A percentile compares a stretch with the other conserved stretches of the same genome.
These are phyloP conservation scores for Zizania palustris DNA, from an alignment of 202 grass and related monocot genomes.

Conservation along the genomic window DNA sequence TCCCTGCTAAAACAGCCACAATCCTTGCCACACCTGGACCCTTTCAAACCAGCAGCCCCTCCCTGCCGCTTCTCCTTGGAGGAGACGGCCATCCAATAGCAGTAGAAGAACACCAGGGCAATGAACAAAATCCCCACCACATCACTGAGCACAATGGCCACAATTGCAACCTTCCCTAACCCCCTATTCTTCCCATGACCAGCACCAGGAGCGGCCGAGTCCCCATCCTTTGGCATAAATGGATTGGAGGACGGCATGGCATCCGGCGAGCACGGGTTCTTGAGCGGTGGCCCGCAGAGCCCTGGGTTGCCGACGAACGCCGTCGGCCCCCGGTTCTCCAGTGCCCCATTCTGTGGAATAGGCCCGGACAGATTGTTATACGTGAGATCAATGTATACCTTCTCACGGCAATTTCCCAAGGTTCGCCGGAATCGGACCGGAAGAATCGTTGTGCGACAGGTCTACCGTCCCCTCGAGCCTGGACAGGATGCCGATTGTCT, in stretches of 20 bases:
- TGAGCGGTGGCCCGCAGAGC: constrained; percentile 80
- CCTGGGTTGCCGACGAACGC: constrained; percentile 80
- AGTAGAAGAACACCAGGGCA: constrained; percentile 79
- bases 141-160: constrained; percentile 73
- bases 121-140: constrained; percentile 69
- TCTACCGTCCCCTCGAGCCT: constrained; percentile 75
- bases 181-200: constrained; percentile 51
- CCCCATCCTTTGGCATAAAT: constrained; percentile 52
- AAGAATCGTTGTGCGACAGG: constrained; percentile 85
- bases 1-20: constrained; percentile 78
- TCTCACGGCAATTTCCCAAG: constrained; percentile 85
- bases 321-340: constrained; percentile 79
- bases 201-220: neutral
- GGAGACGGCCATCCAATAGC: constrained; percentile 60
- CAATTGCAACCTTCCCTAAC: constrained; percentile 65
- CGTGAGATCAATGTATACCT: constrained; percentile 90
- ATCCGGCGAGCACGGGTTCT: constrained; percentile 63
- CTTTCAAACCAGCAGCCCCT: constrained; percentile 37
- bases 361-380: constrained; percentile 90
- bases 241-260: constrained; percentile 49
- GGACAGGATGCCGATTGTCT: constrained; percentile 72
- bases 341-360: constrained; percentile 74
- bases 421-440: constrained; percentile 63
- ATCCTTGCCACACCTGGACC: constrained; percentile 47
- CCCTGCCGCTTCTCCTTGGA: constrained; percentile 47